Base-by-base conservation (phyloP, 345 rosid species). In the Toxicodendron radicans region DNA sequence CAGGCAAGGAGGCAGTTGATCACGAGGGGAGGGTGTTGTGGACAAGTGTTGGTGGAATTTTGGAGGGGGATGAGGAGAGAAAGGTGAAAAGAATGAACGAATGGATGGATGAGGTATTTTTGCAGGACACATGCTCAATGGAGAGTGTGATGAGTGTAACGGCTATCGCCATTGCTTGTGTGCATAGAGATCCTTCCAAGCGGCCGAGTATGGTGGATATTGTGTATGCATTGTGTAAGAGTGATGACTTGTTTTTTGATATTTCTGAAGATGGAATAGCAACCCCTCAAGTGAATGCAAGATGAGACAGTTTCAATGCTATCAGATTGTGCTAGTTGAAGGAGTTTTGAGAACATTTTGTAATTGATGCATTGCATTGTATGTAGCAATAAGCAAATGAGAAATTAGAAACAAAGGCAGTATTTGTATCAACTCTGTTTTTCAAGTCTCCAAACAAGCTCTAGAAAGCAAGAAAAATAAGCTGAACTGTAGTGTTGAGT, bases 161-260 rank as follows among this genome's bases (percentile, higher is more conserved):
- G 87, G 45, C 53, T 3, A 45, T 90, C 53, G 92, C 90, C n/a
- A 56, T 76, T 58, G 86, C 88, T 74, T 90, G 90, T 73, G 18
- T 88, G 73, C 77, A 75, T 51, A 84, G 51, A 60, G 91, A 90
- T 65, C 89, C 90, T 58, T 43, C 79, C 2, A 85, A 57, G 79
- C 78, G 95, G 80, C 91, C 92, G 13, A 83, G 79, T 68, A 90
- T 88, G 91, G 85, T 87, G 80, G 91, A 88, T 49, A 83, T 88
- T 59, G 91, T 87, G 32, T 90, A 90, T 75, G 85, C 90, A 49
- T 70, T 90, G 75, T 70, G 79, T 58, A 88, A 85, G 84, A 85
- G 83, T 71, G 87, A 85, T 65, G 89, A 85, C 35, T 24, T 83
- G 53, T 54, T 82, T 68, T 85, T 72, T n/a, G 87, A 90, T 57